Evolutionary conservation across 495 filamentous ascomycete species (phyloP), one percentile per base, ranked within the genome.

Genomic region (Tuber indicum): DNA sequence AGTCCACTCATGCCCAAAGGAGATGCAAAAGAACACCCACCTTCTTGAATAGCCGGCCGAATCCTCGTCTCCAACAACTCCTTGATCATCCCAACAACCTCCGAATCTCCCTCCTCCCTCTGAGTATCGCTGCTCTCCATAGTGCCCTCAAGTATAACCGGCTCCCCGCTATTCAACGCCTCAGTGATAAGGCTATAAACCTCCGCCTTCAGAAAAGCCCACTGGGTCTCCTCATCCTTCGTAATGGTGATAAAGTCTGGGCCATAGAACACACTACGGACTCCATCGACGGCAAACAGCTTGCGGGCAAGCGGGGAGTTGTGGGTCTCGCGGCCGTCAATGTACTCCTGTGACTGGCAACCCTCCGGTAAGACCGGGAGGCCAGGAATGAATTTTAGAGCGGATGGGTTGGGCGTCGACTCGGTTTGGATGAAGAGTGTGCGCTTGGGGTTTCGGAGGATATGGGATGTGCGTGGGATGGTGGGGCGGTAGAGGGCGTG

Each of bases 401-500:
- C 95, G 87, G 97, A 93, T 2, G 89, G 87, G 85, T 98, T 98
- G 21, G 96, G 96, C 14, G 96, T 99, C 71, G 87, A 88, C 76
- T 97, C 96, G 1, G 96, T 99, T 86, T 98, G 96, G 79, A 99
- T 99, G 87, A 98, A 99, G 83, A 98, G 95, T 19, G 91, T 93
- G 49, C 96, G 92, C 10, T 46, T 43, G 7, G 74, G 78, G 44
- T 74, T 49, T 10, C 39, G 43, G 32, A 44, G 69, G 21, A 66
- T 36, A 26, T 66, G 58, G 58, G 58, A 6, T 66, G 58, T 66
- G 10, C 58, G n/a, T 32, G 58, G 58, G n/a, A 66, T 26, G n/a
- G 58, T 66, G 58, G 58, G 58, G 26, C 58, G 58, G 58, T 66
- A 66, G 58, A 66, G 58, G 12, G 58, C 17, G 58, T 66, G 58